A percentile compares a stretch with the other conserved stretches of the same genome.
Conservation (phyloP, 345 rosid species). For the Citrus unshiu region DNA sequence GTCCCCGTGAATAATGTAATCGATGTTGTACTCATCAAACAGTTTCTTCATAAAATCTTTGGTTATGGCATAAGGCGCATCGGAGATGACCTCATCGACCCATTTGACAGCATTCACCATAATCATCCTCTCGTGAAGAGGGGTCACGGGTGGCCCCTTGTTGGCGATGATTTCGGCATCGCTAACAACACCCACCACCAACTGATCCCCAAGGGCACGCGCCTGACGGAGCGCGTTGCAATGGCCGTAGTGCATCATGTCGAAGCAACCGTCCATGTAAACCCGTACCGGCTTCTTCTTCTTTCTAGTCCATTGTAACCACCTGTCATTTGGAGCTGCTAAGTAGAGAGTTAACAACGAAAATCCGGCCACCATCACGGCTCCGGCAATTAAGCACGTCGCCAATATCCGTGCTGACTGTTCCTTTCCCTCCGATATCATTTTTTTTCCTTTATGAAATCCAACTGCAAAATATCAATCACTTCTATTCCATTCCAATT, state of each 20-base stretch:
- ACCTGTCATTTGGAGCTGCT: conserved; percentile 1
- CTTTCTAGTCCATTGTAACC: conserved; percentile 29
- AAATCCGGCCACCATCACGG: conserved; percentile 41
- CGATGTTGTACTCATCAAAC: conserved; percentile 61
- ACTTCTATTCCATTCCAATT: conserved; percentile 1
- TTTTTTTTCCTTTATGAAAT: neutral
- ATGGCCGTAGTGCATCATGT: conserved; percentile 87
- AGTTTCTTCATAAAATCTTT: conserved; percentile 71
- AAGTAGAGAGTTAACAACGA: conserved; percentile 28
- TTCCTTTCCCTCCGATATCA: conserved; percentile 39
- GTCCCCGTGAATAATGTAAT: conserved; percentile 73
- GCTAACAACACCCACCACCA: conserved; percentile 79
- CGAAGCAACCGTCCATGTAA: conserved; percentile 84
- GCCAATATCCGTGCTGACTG: conserved; percentile 27
- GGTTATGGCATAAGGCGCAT: conserved; percentile 74
- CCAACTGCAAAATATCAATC: neutral
- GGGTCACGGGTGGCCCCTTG: conserved; percentile 77
- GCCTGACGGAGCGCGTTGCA: conserved; percentile 85
- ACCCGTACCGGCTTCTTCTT: conserved; percentile 57
- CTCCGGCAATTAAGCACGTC: conserved; percentile 48
- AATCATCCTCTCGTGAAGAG: conserved; percentile 60
- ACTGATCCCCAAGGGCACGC: conserved; percentile 57
- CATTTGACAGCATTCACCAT: conserved; percentile 76
- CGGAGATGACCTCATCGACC: conserved; percentile 73
- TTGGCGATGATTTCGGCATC: conserved; percentile 65